These are phyloP conservation scores for Erythrophleum ivorense DNA, from an alignment of 331 rosid species.

Conservation along the genomic window DNA sequence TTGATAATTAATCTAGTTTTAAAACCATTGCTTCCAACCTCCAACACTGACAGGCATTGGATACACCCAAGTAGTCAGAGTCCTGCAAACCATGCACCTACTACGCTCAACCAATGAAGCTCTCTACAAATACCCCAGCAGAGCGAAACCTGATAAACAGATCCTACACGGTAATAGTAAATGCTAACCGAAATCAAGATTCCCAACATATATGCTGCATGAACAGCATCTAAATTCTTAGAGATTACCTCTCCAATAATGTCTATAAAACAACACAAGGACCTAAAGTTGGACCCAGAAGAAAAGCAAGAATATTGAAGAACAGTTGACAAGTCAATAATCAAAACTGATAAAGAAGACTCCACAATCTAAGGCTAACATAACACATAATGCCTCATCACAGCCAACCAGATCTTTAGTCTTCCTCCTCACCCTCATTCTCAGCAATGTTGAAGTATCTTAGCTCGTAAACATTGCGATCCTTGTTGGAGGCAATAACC, in stretches of 20 bases:
- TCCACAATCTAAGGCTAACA: not conserved
- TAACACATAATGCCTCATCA: constrained; percentile 34
- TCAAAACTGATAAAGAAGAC: constrained; percentile 9
- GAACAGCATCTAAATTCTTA: not conserved
- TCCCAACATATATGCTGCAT: not conserved
- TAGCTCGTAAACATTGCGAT: constrained; percentile 81
- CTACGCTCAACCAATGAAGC: not conserved
- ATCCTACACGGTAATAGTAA: not conserved
- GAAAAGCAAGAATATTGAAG: not conserved
- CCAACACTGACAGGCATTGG: too few species aligned
- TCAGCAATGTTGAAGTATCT: constrained; percentile 98
- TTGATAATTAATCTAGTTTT: too few species aligned
- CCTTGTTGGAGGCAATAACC: constrained; percentile 93
- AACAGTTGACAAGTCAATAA: not conserved
- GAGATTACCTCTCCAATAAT: not conserved
- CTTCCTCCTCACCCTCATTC: constrained; percentile 97
- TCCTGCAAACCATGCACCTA: too few species aligned
- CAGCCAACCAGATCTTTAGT: constrained; percentile 41
- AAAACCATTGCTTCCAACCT: too few species aligned
- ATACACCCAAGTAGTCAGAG: too few species aligned
- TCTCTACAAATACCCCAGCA: not conserved
- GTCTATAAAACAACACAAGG: not conserved
- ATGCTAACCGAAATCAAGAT: not conserved
- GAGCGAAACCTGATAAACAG: not conserved
- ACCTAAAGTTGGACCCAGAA: not conserved